phyloP scores from a whole-genome alignment of 148 eudicot genomes.

The Cornus kousa region DNA sequence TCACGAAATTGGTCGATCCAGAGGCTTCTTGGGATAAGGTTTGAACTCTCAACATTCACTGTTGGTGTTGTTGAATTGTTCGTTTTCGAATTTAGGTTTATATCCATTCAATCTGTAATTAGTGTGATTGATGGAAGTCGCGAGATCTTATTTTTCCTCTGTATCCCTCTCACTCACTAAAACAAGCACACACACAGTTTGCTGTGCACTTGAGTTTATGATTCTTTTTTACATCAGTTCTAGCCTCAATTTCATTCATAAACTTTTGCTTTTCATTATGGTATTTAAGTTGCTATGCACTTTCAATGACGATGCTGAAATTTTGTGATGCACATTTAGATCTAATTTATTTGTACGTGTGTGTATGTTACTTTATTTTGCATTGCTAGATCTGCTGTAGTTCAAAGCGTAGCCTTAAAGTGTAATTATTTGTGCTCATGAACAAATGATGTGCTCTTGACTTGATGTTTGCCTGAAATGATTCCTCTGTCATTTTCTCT shows the following conservation, averaged over 20 bases:
- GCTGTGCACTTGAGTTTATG: too few relatives aligned
- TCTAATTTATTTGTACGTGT: neutral
- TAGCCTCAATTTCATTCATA: neutral
- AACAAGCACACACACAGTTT: too few relatives aligned
- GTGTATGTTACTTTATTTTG: neutral
- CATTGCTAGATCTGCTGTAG: neutral
- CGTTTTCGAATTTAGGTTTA: neutral
- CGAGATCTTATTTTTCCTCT: neutral
- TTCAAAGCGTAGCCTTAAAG: neutral
- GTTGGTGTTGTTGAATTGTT: neutral
- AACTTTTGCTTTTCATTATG: neutral
- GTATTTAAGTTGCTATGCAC: neutral
- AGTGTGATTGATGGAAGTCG: neutral
- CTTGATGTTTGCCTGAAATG: neutral
- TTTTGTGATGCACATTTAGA: neutral
- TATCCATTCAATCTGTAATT: neutral
- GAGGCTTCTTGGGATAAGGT: constrained; percentile 99
- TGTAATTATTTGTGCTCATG: neutral
- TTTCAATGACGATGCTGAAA: neutral
- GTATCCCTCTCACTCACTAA: neutral
- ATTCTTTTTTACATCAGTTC: neutral
- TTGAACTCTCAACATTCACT: neutral
- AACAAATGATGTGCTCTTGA: neutral
- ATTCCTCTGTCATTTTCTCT: neutral
- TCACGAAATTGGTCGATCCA: constrained; percentile 81